These are phyloP conservation scores for Tardiomyces blankii DNA, from an alignment of 1,139 yeast genomes.

Conservation along the genomic window DNA sequence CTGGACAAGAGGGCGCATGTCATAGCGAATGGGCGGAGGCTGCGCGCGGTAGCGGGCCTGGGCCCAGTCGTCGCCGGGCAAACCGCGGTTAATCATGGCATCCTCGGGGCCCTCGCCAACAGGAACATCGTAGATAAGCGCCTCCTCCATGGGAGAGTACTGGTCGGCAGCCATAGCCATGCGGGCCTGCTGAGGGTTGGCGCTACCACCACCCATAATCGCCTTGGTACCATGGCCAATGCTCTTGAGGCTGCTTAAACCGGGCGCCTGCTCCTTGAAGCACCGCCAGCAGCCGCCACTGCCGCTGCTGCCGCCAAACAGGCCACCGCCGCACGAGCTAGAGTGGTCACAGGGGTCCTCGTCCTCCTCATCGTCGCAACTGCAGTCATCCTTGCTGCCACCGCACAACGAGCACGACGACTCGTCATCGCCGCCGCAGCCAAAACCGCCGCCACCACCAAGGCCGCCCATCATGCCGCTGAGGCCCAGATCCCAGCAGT, in stretches of 20 bases:
- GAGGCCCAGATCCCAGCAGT: neutral
- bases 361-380: neutral
- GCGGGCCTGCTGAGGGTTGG: too few species aligned
- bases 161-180: too few species aligned
- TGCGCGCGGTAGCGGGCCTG: neutral
- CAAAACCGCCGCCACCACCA: neutral
- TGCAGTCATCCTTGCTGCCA: neutral
- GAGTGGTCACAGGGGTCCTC: neutral
- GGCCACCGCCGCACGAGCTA: neutral
- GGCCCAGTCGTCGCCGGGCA: neutral
- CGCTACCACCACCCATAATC: too few species aligned
- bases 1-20: neutral
- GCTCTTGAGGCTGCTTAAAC: too few species aligned
- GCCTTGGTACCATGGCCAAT: too few species aligned
- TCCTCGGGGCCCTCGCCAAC: neutral
- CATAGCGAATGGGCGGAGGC: neutral
- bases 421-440: neutral
- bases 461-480: neutral
- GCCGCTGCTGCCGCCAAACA: neutral
- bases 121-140: neutral
- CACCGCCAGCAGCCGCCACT: neutral
- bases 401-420: neutral
- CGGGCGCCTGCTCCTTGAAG: neutral
- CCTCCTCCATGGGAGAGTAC: too few species aligned
- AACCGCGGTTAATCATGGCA: neutral